Evolutionary conservation across 495 filamentous ascomycete species (phyloP), one percentile per base, ranked within the genome.

Genomic region (Penicillium canescens): DNA sequence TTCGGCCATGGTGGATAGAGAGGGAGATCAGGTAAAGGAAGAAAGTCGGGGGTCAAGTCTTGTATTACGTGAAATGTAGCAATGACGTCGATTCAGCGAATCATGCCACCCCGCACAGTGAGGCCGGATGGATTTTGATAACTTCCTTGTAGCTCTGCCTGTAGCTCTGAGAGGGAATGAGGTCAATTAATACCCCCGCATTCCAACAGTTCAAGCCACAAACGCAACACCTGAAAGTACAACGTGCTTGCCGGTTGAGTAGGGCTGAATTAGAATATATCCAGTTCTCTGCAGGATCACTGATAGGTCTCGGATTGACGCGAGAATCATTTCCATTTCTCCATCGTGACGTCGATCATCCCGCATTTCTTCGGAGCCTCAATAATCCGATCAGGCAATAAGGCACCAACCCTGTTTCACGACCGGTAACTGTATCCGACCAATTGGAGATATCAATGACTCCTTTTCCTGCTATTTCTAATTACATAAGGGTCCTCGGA

Each of bases 281-380:
- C 46, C 46, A 37, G 13, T 37, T 20, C 4, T 16, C 24, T 38
- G 10, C 12, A 6, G 18, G n/a, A 48, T 18, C 18, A 18, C 20
- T 36, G 33, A 47, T 37, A 12, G 34, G 13, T 21, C 45, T 48
- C 46, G 37, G 46, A 38, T 48, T 48, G 46, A 48, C 34, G 46
- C 21, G 34, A 46, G 9, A 34, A 45, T 26, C 36, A 37, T 39
- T 44, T 33, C 51, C 23, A 28, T 36, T 23, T 34, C 51, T 56
- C 57, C 26, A 26, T 45, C 14, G 63, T 66, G 61, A 67, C 64
- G 64, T 67, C 64, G 64, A 67, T 67, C 64, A 67, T 62, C 61
- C 64, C 61, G 64, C 62, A 62, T 60, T 49, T 34, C 42, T 18
- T 60, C 57, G 60, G 63, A 40, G 12, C 3, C 39, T 26, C 14